Base-by-base conservation (phyloP, 2,329 filamentous ascomycete genomes). In the Pseudogymnoascus sp. region DNA sequence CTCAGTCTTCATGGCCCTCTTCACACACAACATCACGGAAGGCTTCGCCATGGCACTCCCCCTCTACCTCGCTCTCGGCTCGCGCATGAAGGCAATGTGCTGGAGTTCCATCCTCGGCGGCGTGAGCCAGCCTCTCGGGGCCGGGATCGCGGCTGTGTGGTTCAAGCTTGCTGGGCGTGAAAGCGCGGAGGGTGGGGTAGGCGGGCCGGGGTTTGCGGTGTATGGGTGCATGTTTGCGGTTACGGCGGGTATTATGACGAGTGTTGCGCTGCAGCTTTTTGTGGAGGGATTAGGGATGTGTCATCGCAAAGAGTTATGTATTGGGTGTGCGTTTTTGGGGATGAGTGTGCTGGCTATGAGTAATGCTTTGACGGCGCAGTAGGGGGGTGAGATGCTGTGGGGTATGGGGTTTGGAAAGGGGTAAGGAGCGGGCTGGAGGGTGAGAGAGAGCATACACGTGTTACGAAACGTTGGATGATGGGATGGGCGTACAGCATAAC, bases 1-100 rank as follows among this genome's bases (percentile, higher is more conserved):
- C 74, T 89, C 90, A 59, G 91, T 99, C 60, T 99, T 99, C 76
- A 83, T 97, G 73, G 93, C 94, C 0, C 82, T 99, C 6, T 96
- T 96, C 71, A 93, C 99, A 62, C 94, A 99, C 80, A 99, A 97
- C 76, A 96, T 99, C 69, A 92, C 91, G 28, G 94, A 99, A 76
- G 94, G 94, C 1, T 97, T 97, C 71, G 90, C 92, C 64, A 88
- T 99, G 81, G 91, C 91, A 0, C 77, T 99, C 0, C 94, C 94
- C 0, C 79, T 99, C 0, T 99, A 96, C 74, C 89, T 99, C 69
- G 94, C 94, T 1, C 83, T 97, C 32, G 83, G 87, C 64, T 93
- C 86, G 62, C 87, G 91, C 50, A 77, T 84, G 70, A 88, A 86
- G 68, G 93, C 94, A 16, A 94, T 97, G 77, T 74, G 89, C 62